Percentiles rank a stretch among this genome's conserved stretches.
phyloP scores from a whole-genome alignment of 371 early-diverging fungal genomes.

The Mucor plumbeus region DNA sequence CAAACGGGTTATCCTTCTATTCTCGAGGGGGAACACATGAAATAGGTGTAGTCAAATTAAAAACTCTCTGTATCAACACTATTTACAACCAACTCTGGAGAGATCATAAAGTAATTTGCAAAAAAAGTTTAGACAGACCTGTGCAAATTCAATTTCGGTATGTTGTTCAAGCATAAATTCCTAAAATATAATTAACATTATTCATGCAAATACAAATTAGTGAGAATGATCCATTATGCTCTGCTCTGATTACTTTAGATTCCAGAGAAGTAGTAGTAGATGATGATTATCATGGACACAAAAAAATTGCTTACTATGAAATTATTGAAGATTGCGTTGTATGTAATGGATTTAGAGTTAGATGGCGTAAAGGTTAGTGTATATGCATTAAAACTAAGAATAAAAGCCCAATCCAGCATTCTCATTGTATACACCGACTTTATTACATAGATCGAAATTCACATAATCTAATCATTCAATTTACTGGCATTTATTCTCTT shows the following conservation, averaged over 20 bases:
- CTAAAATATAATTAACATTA: background rate
- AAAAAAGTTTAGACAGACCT: constrained; percentile 14
- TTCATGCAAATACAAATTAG: constrained; percentile 1
- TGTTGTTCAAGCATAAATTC: background rate
- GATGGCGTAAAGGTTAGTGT: constrained; percentile 36
- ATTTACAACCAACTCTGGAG: constrained; percentile 12
- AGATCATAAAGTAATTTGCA: constrained; percentile 4
- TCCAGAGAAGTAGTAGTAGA: constrained; percentile 14
- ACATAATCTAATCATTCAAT: constrained; percentile 17
- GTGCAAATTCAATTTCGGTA: constrained; percentile 23
- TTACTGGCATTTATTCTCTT: constrained; percentile 17
- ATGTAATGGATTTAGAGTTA: constrained; percentile 37
- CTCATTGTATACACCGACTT: no score
- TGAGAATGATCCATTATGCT: constrained; percentile 25
- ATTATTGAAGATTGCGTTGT: constrained; percentile 30
- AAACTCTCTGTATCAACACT: background rate
- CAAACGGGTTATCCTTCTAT: constrained; percentile 14
- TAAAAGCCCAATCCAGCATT: no score
- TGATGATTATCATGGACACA: constrained; percentile 26
- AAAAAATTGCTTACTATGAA: constrained; percentile 20
- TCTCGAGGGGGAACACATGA: constrained; percentile 4
- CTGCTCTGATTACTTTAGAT: constrained; percentile 17
- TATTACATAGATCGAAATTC: constrained; percentile 13
- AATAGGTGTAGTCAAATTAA: constrained; percentile 14
- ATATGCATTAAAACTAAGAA: no score